Percentiles rank a stretch among this genome's conserved stretches.
phyloP scores from a whole-genome alignment of 768 basidiomycete species.

The Calocybe cyanea region DNA sequence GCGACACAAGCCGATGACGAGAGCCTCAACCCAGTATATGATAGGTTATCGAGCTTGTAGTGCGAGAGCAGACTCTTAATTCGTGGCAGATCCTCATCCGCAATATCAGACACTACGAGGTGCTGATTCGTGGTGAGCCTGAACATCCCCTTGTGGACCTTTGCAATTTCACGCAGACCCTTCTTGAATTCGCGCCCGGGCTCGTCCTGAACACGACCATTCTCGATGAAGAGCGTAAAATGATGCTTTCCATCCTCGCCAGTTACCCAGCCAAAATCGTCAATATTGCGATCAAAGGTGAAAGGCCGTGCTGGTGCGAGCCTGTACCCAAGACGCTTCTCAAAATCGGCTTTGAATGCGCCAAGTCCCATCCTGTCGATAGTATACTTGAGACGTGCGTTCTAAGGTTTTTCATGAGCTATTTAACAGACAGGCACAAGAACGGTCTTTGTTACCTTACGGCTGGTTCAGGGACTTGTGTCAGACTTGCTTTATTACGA shows the following conservation, averaged over 20 bases:
- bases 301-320: slow-evolving; percentile 73
- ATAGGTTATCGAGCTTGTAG: slow-evolving; percentile 88
- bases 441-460: slow-evolving; percentile 42
- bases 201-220: slow-evolving; percentile 95
- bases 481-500: background rate
- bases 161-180: slow-evolving; percentile 88
- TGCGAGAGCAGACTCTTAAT: slow-evolving; percentile 79
- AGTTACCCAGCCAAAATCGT: slow-evolving; percentile 91
- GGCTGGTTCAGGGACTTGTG: slow-evolving; percentile 31
- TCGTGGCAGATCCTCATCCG: slow-evolving; percentile 61
- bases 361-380: slow-evolving; percentile 93
- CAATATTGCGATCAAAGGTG: slow-evolving; percentile 84
- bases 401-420: slow-evolving; percentile 32
- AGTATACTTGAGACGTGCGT: slow-evolving; percentile 94
- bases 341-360: slow-evolving; percentile 84
- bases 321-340: slow-evolving; percentile 78
- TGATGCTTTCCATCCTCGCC: slow-evolving; percentile 88
- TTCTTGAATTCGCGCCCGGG: slow-evolving; percentile 89
- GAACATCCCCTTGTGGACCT: slow-evolving; percentile 92
- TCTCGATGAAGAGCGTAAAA: slow-evolving; percentile 94
- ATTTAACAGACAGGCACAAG: no score
- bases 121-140: slow-evolving; percentile 96
- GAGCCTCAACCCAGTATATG: slow-evolving; percentile 73
- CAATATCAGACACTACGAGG: slow-evolving; percentile 80
- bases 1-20: slow-evolving; percentile 96